Evolutionary conservation across 805 yeast species (phyloP).

Genomic region (Cyberlindnera mrakii): DNA sequence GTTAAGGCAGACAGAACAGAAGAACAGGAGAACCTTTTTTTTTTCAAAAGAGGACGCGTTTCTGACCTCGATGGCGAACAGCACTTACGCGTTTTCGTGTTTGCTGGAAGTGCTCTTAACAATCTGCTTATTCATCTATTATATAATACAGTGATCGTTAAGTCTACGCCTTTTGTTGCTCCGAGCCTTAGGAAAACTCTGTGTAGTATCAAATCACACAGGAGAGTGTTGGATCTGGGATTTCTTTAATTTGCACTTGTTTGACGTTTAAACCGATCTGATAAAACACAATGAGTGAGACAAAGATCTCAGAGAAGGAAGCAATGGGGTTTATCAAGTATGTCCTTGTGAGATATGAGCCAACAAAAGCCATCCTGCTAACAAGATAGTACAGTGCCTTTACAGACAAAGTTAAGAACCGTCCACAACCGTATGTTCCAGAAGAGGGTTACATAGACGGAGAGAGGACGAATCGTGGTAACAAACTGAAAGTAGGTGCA

Average conservation of each 20-base stretch:
- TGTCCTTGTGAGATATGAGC: neutral
- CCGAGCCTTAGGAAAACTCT: too few relatives aligned
- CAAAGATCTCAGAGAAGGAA: conserved; percentile 8
- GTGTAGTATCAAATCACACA: too few relatives aligned
- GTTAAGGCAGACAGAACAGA: neutral
- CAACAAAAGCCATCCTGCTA: neutral
- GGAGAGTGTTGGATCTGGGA: too few relatives aligned
- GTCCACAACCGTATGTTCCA: neutral
- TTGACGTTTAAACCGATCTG: neutral
- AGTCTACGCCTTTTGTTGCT: too few relatives aligned
- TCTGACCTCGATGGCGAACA: neutral
- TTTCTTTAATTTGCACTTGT: too few relatives aligned
- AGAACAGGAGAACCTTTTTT: neutral
- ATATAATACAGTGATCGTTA: too few relatives aligned
- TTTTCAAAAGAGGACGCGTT: conserved; percentile 2
- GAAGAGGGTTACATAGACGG: conserved; percentile 23
- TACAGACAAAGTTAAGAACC: conserved; percentile 12
- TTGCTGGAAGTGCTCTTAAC: too few relatives aligned
- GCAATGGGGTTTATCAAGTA: conserved; percentile 9
- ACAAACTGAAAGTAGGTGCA: conserved; percentile 47
- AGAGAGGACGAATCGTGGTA: conserved; percentile 47
- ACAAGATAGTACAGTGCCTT: conserved; percentile 5
- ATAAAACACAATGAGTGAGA: neutral
- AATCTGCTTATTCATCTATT: too few relatives aligned
- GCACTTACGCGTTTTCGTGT: neutral